Evolutionary conservation across 169 alveolate genomes (phyloP).

Genomic region (Plasmodium coatneyi): DNA sequence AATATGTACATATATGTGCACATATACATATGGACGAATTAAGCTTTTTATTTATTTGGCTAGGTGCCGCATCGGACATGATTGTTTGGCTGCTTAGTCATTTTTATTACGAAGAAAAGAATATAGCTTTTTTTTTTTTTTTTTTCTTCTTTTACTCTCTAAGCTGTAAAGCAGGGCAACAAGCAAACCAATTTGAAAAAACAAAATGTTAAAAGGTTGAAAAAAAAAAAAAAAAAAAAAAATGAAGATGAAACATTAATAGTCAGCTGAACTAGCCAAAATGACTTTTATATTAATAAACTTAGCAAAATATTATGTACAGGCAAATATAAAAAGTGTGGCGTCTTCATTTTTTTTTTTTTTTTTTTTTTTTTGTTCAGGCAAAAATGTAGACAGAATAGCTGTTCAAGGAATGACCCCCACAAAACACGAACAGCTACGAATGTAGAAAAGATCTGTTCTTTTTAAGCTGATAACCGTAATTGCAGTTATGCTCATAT

Average conservation of each 20-base stretch:
- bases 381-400: constrained; percentile 1
- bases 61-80: neutral
- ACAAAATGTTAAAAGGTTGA: constrained; percentile 4
- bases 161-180: neutral
- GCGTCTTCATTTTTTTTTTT: constrained; percentile 8
- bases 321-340: neutral
- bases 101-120: constrained; percentile 3
- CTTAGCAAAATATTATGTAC: constrained; percentile 4
- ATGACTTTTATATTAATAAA: constrained; percentile 38
- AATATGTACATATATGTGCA: neutral
- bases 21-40: neutral
- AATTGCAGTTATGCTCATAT: neutral
- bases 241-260: neutral
- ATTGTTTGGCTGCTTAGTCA: neutral
- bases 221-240: constrained; percentile 45
- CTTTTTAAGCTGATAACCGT: constrained; percentile 3
- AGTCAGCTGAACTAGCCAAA: constrained; percentile 34
- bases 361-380: constrained; percentile 14
- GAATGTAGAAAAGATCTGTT: constrained; percentile 13
- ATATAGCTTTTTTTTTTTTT: constrained; percentile 10
- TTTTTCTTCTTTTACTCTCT: neutral
- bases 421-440: constrained; percentile 19
- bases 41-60: neutral
- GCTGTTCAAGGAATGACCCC: constrained; percentile 10
- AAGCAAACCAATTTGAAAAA: neutral